These are phyloP conservation scores for Oemleria cerasiformis DNA, from an alignment of 306 rosid genomes.

Conservation along the genomic window DNA sequence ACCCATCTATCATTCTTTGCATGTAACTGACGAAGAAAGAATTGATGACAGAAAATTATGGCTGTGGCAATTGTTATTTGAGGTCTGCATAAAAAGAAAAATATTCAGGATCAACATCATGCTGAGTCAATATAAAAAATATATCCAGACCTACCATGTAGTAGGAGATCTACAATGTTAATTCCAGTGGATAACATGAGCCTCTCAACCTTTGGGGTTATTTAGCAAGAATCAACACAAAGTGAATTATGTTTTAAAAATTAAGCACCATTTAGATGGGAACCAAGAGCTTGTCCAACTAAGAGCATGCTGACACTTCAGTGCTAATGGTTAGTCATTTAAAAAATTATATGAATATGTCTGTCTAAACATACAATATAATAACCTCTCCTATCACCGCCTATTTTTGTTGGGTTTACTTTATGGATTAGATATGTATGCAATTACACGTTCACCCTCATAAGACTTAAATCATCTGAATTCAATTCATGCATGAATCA, in stretches of 20 bases:
- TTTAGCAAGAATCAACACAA: constrained; percentile 1
- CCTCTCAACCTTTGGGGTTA: neutral
- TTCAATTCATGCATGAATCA: neutral
- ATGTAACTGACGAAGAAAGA: constrained; percentile 95
- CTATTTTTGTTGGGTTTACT: neutral
- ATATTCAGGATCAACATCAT: constrained; percentile 11
- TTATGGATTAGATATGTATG: neutral
- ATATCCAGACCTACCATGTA: neutral
- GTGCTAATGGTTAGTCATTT: neutral
- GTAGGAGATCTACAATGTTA: neutral
- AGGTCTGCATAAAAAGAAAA: constrained; percentile 71
- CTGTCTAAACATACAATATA: neutral
- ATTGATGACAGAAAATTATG: constrained; percentile 90
- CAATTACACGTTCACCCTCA: neutral
- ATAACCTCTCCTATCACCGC: neutral
- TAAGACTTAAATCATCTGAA: neutral
- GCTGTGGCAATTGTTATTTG: constrained; percentile 98
- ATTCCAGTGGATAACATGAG: neutral
- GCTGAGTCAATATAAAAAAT: neutral
- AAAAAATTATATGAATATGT: neutral
- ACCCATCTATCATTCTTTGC: constrained; percentile 98
- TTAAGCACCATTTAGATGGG: neutral
- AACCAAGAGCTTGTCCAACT: too few relatives aligned
- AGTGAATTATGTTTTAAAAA: neutral
- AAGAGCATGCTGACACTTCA: neutral